Evolutionary conservation across 306 rosid species (phyloP).

Genomic region (Rosa rugosa): DNA sequence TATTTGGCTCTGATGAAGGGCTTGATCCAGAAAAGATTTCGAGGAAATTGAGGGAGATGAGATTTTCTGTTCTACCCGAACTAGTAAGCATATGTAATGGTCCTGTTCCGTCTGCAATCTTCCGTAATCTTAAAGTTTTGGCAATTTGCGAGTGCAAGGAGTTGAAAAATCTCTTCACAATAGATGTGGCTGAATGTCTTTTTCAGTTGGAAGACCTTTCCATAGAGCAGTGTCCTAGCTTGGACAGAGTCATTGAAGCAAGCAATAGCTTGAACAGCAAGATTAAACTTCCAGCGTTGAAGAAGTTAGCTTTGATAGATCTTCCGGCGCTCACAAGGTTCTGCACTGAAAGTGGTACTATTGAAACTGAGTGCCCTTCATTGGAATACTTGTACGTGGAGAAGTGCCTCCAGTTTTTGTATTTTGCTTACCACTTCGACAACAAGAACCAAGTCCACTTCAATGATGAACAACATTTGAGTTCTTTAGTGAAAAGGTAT

Average conservation of each 20-base stretch:
- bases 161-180: slow-evolving; percentile 10
- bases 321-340: not conserved
- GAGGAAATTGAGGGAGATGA: slow-evolving; percentile 12
- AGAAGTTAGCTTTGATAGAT: not conserved
- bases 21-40: not conserved
- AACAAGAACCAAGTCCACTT: slow-evolving; percentile 3
- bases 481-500: slow-evolving; percentile 12
- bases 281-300: not conserved
- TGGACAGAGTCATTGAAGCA: slow-evolving; percentile 7
- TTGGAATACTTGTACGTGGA: slow-evolving; percentile 2
- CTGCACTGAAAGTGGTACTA: not conserved
- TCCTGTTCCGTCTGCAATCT: not conserved
- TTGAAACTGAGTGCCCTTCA: slow-evolving; percentile 12
- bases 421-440: not conserved
- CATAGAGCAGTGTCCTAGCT: slow-evolving; percentile 9
- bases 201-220: slow-evolving; percentile 18
- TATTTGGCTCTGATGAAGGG: not conserved
- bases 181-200: not conserved
- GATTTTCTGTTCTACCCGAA: not conserved
- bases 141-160: not conserved
- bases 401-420: not conserved
- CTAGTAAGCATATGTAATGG: slow-evolving; percentile 2
- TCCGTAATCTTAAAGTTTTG: slow-evolving; percentile 2
- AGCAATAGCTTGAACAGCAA: not conserved
- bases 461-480: slow-evolving; percentile 2